These are phyloP conservation scores for Rosa rugosa DNA, from an alignment of 306 rosid species.

Conservation along the genomic window DNA sequence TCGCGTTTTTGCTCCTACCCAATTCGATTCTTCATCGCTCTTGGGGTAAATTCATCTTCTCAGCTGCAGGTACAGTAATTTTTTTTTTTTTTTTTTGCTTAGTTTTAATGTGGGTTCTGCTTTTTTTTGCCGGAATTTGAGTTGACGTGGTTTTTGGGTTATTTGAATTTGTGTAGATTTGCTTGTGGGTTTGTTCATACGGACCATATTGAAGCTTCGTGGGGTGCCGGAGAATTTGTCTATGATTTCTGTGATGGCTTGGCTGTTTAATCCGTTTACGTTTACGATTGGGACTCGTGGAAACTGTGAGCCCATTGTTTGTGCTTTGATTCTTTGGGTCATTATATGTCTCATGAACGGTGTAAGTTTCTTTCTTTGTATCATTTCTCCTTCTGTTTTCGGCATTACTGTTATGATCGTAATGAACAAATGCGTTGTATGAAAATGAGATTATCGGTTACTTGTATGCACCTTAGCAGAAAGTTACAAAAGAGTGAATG, in stretches of 20 bases:
- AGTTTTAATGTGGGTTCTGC: not conserved
- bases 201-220: conserved; percentile 66
- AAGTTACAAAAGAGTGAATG: not conserved
- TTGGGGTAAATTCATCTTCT: conserved; percentile 92
- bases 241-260: conserved; percentile 58
- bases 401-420: not conserved
- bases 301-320: conserved; percentile 92
- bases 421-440: too few relatives aligned
- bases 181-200: conserved; percentile 80
- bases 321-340: conserved; percentile 83
- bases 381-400: not conserved
- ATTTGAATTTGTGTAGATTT: conserved; percentile 52
- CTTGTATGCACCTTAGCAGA: not conserved
- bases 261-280: conserved; percentile 92
- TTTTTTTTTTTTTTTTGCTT: not conserved
- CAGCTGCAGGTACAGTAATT: conserved; percentile 61
- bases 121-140: not conserved
- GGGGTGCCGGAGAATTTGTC: conserved; percentile 71
- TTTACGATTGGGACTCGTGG: conserved; percentile 94
- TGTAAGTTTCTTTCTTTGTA: conserved; percentile 44
- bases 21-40: conserved; percentile 64
- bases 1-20: conserved; percentile 76
- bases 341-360: conserved; percentile 86
- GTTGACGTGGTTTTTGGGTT: not conserved
- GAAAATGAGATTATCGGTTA: not conserved